Evolutionary conservation across 495 filamentous ascomycete genomes (phyloP), one percentile per base, ranked within the genome.

Genomic region (Neurospora terricola): DNA sequence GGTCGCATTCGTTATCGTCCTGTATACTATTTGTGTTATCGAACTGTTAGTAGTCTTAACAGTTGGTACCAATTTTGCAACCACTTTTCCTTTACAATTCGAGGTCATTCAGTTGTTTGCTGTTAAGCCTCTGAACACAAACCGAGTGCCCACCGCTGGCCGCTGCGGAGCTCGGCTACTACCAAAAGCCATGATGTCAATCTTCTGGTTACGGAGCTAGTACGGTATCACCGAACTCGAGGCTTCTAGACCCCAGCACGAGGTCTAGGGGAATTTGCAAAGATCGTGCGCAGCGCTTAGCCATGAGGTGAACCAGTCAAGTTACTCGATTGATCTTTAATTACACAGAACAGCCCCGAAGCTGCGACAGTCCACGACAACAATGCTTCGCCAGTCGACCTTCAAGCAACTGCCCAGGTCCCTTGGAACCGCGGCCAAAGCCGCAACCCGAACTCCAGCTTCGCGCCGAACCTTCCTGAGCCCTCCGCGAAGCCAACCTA

Each of bases 391-490:
- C 39, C 78, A 77, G 66, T 43, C 75, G 39, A 34, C 72, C 7
- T 34, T 78, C 66, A 77, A 78, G 39, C 75, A 75, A 38, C 66
- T 80, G 12, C 72, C 72, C 43, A 73, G 78, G 74, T 42, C 72
- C 43, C 21, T 73, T n/a, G 66, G 70, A 12, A 34, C 69, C 12
- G 45, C 76, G 43, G 30, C 27, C 54, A n/a, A 37, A 69, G 72
- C 66, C 36, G 23, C 54, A 39, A 43, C 71, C 18, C 70, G 36
- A 10, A 34, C 59, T 16, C 66, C 45, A 69, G 72, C 70, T 68
- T 75, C 74, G 27, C 80, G 80, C 43, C 83, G 82, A 62, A 82
- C 80, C 36, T 79, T 86, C 78, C 76, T 82, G 70, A 34, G 78
- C 77, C 69, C 71, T 74, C 70, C 75, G 69, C 70, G 21, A 59